Evolutionary conservation across 2,329 filamentous ascomycete genomes (phyloP), one percentile per base, ranked within the genome.

Genomic region (Emmonsia crescens): DNA sequence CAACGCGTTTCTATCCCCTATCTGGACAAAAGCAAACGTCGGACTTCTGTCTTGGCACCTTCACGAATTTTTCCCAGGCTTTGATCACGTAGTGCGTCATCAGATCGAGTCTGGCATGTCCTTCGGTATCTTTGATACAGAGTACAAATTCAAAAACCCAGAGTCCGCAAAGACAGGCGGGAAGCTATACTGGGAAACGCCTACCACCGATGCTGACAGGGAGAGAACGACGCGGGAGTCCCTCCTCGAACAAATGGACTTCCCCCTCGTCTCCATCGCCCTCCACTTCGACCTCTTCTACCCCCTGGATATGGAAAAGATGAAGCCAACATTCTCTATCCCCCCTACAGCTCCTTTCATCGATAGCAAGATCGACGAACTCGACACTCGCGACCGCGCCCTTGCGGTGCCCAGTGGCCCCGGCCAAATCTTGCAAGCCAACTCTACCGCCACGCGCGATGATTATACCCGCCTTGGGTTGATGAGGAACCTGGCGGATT

Each of bases 121-220:
- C 46, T 75, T 70, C 63, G 74, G 74, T 59, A 72, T 77, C 40
- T 75, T 75, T 66, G 74, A 77, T 65, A 73, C 69, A 9, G 66
- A 75, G 48, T 76, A 75, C 64, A 42, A 64, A 24, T 77, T 69
- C 71, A 74, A 72, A 59, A 67, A 66, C 2, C 62, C 68, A 5
- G 68, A 73, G 29, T 73, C 70, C 36, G 66, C 63, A 24, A 49
- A 42, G 21, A 63, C 68, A 46, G 72, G 27, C 60, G 69, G 57
- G 46, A 62, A 59, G 6, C 49, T 68, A 19, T 65, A 66, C 59
- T 68, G 66, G 65, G 61, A 67, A 48, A 24, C 62, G 6, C 60
- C 62, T 12, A 57, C 63, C 42, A 48, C 52, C 5, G 62, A 55
- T 19, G 56, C 61, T 16, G 55, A 61, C 29, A 31, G 29, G 5